Base-by-base conservation (phyloP, 768 basidiomycete species). In the Sutorius australiensis region DNA sequence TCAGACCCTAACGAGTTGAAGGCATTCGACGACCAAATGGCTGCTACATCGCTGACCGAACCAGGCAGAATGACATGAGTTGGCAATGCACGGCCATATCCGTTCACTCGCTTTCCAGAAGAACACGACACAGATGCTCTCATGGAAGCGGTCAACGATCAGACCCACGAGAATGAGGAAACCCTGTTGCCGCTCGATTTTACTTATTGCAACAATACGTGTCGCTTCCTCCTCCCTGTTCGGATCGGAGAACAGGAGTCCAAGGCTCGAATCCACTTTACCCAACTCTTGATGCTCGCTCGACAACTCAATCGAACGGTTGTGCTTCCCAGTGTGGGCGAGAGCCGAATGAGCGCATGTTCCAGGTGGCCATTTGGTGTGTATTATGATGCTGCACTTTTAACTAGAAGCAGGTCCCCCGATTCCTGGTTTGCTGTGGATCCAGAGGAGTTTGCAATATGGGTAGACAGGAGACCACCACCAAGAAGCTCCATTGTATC, bases 251-350 rank as follows among this genome's bases (percentile, higher is more conserved):
- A 83, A 65, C 81, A 82, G 55, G 82, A 83, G 58, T 80, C 81
- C 30, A 81, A 81, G 55, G 79, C 80, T 1, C 75, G 79, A 17
- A 62, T 75, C 8, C 83, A 85, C 65, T 65, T 86, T n/a, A 60
- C 70, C 28, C 80, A 84, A 57, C 67, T 85, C 51, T 58, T 74
- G 1, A 66, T 68, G 4, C 77, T 85, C n/a, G 78, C 83, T 0
- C 63, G 65, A 46, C 63, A 57, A 6, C 73, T 84, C 28, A 75
- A 80, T 57, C 75, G 83, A 6, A 84, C 77, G 3, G 72, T 85
- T 33, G 80, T 86, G 27, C 72, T 86, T 5, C 84, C 84, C 3
- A 80, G 81, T 53, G 81, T 84, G 5, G 79, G 78, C 7, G 77
- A 78, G 52, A 79, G 78, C 43, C 75, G 80, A 34, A 71, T 84